Evolutionary conservation across 345 rosid genomes (phyloP).

Genomic region (Lepidium aucheri): DNA sequence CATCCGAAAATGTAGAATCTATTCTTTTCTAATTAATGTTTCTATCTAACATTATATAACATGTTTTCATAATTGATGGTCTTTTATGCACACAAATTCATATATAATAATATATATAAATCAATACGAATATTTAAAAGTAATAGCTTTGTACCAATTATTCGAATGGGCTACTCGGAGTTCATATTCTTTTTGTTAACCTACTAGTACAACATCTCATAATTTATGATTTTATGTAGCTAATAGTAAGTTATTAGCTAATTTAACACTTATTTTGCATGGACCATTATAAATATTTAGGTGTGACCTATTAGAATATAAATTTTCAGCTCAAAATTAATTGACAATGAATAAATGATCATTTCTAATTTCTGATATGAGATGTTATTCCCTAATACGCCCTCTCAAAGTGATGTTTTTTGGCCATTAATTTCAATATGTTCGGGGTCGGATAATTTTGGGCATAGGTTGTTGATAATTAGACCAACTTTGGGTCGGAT

Average conservation of each 20-base stretch:
- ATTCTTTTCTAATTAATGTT: neutral
- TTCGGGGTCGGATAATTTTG: too few species aligned
- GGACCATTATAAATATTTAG: neutral
- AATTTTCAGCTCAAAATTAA: too few species aligned
- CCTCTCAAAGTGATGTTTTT: too few species aligned
- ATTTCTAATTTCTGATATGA: too few species aligned
- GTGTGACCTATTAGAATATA: too few species aligned
- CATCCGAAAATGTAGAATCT: neutral
- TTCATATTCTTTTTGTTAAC: conserved; percentile 24
- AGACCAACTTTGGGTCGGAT: too few species aligned
- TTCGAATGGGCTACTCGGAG: conserved; percentile 25
- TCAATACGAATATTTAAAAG: conserved; percentile 5
- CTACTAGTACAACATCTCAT: neutral
- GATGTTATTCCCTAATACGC: too few species aligned
- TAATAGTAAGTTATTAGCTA: too few species aligned
- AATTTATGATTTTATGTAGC: neutral
- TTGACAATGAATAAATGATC: too few species aligned
- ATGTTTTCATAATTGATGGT: conserved; percentile 1
- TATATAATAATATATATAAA: neutral
- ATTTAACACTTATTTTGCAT: neutral
- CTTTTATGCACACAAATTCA: neutral
- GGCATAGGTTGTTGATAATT: too few species aligned
- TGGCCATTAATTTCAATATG: too few species aligned
- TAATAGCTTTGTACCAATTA: conserved; percentile 15
- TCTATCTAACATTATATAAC: neutral